phyloP scores from a whole-genome alignment of 2,329 filamentous ascomycete species.

The Myriosclerotinia scirpicola region DNA sequence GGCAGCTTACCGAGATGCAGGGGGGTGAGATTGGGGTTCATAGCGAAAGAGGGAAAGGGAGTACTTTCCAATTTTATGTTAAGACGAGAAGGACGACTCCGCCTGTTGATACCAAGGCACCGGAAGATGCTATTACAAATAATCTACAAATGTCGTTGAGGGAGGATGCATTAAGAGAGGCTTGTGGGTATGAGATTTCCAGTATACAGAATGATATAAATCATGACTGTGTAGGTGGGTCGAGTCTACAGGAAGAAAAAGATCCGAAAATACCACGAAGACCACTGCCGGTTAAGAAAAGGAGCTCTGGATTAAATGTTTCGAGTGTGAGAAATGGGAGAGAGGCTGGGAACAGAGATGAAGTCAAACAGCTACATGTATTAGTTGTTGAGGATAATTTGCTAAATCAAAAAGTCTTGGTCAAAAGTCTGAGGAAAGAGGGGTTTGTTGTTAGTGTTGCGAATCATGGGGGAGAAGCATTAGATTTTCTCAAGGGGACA shows the following conservation, averaged over 20 bases:
- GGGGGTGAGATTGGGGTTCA: slow-evolving; percentile 77
- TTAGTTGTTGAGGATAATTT: slow-evolving; percentile 68
- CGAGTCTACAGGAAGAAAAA: neutral
- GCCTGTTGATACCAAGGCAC: neutral
- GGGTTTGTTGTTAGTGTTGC: slow-evolving; percentile 62
- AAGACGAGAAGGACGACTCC: slow-evolving; percentile 23
- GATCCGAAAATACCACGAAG: neutral
- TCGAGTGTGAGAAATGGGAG: neutral
- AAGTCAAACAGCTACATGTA: neutral
- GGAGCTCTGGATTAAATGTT: neutral
- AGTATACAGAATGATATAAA: neutral
- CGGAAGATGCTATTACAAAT: neutral
- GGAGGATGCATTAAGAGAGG: slow-evolving; percentile 19
- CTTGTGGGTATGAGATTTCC: slow-evolving; percentile 14
- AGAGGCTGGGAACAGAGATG: slow-evolving; percentile 14
- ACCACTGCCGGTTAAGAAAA: neutral
- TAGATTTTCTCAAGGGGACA: slow-evolving; percentile 56
- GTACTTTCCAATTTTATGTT: slow-evolving; percentile 74
- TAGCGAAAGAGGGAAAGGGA: slow-evolving; percentile 65
- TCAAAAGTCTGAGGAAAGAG: slow-evolving; percentile 58
- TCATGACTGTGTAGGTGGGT: neutral
- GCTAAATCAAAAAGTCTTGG: slow-evolving; percentile 67
- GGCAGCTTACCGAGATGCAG: slow-evolving; percentile 75
- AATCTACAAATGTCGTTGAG: slow-evolving; percentile 13
- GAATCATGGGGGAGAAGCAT: slow-evolving; percentile 63